Conservation (phyloP, 1,284 basidiomycete genomes). For the Pholiota adiposa region DNA sequence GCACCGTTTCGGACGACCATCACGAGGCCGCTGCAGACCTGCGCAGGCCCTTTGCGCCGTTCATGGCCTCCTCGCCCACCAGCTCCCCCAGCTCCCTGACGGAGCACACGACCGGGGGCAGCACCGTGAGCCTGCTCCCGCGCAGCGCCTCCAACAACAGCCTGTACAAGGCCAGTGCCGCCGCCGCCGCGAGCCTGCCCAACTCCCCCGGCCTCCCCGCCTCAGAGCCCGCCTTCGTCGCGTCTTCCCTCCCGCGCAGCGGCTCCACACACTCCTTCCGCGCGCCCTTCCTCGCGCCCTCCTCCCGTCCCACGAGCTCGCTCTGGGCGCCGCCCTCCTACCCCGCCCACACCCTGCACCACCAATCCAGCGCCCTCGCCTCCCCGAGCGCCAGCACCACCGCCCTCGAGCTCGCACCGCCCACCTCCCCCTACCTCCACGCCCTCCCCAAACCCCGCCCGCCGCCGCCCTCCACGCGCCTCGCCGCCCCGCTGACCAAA, state of each 20-base stretch:
- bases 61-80: constrained; percentile 51
- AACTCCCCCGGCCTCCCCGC: constrained; percentile 4
- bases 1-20: neutral
- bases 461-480: constrained; percentile 48
- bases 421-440: constrained; percentile 13
- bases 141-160: constrained; percentile 34
- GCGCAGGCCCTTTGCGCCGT: constrained; percentile 54
- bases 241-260: constrained; percentile 18
- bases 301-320: constrained; percentile 61
- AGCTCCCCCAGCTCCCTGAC: too few relatives aligned
- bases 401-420: constrained; percentile 35
- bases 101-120: too few relatives aligned
- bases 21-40: constrained; percentile 26
- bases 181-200: constrained; percentile 36
- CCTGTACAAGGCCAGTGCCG: constrained; percentile 53
- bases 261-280: constrained; percentile 56
- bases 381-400: constrained; percentile 37
- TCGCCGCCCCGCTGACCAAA: constrained; percentile 39
- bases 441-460: constrained; percentile 44
- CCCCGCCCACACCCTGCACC: constrained; percentile 21
- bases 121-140: constrained; percentile 9
- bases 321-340: constrained; percentile 63
- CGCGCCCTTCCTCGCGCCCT: constrained; percentile 67
- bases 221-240: constrained; percentile 2
- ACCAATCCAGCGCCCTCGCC: constrained; percentile 19